phyloP scores from a whole-genome alignment of 2,329 filamentous ascomycete genomes.

The Penicillium olsonii region DNA sequence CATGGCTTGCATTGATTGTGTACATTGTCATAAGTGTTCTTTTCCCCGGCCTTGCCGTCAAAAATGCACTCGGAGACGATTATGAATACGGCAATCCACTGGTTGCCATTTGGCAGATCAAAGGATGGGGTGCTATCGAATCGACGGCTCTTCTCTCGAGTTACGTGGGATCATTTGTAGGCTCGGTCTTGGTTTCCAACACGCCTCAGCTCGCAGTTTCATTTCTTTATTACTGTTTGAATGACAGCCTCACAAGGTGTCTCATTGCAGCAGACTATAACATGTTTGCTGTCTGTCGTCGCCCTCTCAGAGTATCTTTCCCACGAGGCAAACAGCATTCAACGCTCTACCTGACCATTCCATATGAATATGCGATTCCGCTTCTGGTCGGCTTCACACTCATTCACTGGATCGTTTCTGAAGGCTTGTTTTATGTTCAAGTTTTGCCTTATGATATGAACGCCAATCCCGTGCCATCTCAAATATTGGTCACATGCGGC shows the following conservation, averaged over 20 bases:
- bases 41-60: too few relatives aligned
- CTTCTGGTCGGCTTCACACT: background rate
- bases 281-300: slow-evolving; percentile 36
- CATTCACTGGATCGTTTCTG: background rate
- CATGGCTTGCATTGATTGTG: too few relatives aligned
- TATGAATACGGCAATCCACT: too few relatives aligned
- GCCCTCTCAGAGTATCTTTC: slow-evolving; percentile 43
- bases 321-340: slow-evolving; percentile 43
- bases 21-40: too few relatives aligned
- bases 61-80: too few relatives aligned
- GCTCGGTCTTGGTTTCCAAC: background rate
- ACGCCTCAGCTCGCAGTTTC: background rate
- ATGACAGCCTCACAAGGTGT: background rate
- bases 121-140: too few relatives aligned
- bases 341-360: slow-evolving; percentile 46
- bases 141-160: too few relatives aligned
- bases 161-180: too few relatives aligned
- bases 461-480: background rate
- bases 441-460: background rate
- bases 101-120: too few relatives aligned
- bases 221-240: background rate
- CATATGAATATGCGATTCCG: slow-evolving; percentile 37
- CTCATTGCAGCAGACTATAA: slow-evolving; percentile 34
- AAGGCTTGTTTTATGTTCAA: background rate
- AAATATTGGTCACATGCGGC: too few relatives aligned